Evolutionary conservation across 2,329 filamentous ascomycete species (phyloP).

Genomic region (Aureobasidium namibiae): DNA sequence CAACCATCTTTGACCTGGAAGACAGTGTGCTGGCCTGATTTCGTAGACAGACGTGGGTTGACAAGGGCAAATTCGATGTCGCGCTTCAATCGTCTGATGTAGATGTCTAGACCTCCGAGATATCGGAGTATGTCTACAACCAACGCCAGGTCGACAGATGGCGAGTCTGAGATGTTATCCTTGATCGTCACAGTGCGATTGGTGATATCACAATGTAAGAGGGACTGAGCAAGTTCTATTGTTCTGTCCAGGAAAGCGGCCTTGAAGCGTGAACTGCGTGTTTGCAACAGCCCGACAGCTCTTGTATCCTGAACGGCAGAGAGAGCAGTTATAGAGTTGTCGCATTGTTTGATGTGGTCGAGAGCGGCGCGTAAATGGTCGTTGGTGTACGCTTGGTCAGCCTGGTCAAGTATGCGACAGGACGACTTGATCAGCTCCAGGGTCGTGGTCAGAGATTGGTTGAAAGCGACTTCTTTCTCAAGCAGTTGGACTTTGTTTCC

Average conservation of each 20-base stretch:
- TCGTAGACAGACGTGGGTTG: slow-evolving; percentile 20
- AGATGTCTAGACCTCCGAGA: slow-evolving; percentile 20
- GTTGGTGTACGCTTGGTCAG: slow-evolving; percentile 31
- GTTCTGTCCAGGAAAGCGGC: slow-evolving; percentile 44
- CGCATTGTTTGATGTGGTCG: slow-evolving; percentile 38
- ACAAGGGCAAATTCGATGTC: slow-evolving; percentile 25
- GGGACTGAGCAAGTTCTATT: slow-evolving; percentile 59
- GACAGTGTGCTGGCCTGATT: slow-evolving; percentile 16
- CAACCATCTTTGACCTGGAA: slow-evolving; percentile 18
- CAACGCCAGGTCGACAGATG: slow-evolving; percentile 6
- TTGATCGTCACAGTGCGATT: slow-evolving; percentile 49
- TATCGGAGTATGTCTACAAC: slow-evolving; percentile 15
- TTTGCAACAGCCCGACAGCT: slow-evolving; percentile 56
- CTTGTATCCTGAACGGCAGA: slow-evolving; percentile 46
- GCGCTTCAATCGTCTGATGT: slow-evolving; percentile 17
- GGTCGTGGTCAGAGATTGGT: slow-evolving; percentile 42
- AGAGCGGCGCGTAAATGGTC: slow-evolving; percentile 41
- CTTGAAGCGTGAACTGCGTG: slow-evolving; percentile 20
- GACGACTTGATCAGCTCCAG: slow-evolving; percentile 45
- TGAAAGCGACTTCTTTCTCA: slow-evolving; percentile 52
- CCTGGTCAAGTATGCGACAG: slow-evolving; percentile 38
- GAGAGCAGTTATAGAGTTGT: slow-evolving; percentile 50
- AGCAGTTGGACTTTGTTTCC: slow-evolving; percentile 47
- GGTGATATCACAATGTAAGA: slow-evolving; percentile 56
- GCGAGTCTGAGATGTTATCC: slow-evolving; percentile 32